These are phyloP conservation scores for Leishmania aethiopica DNA, from an alignment of 208 protist genomes.

Conservation along the genomic window DNA sequence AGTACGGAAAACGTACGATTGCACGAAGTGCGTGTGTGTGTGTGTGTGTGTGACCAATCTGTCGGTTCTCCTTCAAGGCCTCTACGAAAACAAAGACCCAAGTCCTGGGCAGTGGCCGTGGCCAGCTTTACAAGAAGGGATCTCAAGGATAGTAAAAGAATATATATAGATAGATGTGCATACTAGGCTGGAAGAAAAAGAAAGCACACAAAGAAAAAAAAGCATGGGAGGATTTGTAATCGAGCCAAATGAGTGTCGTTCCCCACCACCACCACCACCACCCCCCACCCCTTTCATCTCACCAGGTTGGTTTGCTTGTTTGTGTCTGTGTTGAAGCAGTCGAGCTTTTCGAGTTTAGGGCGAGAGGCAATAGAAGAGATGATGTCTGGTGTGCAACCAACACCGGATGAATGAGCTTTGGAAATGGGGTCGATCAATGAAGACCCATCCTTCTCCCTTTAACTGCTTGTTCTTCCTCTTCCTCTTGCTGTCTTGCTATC, in stretches of 20 bases:
- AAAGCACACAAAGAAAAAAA: neutral
- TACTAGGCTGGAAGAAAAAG: neutral
- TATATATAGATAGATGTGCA: constrained; percentile 1
- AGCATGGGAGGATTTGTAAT: neutral
- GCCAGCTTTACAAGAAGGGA: neutral
- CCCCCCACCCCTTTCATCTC: neutral
- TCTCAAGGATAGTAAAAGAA: neutral
- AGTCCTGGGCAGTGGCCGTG: neutral
- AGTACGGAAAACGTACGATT: neutral
- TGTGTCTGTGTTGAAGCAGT: constrained; percentile 1
- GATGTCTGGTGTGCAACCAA: neutral
- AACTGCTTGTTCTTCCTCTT: too few relatives aligned
- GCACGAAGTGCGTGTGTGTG: neutral
- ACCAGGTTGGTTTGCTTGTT: neutral
- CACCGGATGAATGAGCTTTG: neutral
- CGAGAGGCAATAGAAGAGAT: neutral
- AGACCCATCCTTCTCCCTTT: neutral
- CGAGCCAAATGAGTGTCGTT: neutral
- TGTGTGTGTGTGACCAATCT: neutral
- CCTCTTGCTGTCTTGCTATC: neutral
- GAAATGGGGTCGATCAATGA: neutral
- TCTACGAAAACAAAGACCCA: neutral
- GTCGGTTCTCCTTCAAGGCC: neutral
- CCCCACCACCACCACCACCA: neutral
- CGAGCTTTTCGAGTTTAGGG: neutral